Base-by-base conservation (phyloP, 2,329 filamentous ascomycete genomes). In the Fusarium torreyae region DNA sequence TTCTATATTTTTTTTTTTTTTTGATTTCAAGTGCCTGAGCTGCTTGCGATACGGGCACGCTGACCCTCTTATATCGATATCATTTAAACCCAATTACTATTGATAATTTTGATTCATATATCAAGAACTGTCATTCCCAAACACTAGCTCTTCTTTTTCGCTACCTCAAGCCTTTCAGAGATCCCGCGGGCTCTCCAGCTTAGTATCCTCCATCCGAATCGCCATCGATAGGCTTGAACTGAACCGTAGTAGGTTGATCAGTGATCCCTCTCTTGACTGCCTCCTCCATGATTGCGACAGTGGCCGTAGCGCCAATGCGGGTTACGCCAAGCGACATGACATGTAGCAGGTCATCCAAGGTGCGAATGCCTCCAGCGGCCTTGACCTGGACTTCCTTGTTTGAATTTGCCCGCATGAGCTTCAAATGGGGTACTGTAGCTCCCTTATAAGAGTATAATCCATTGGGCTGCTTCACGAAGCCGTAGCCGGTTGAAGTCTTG, bases 401-500 rank as follows among this genome's bases (percentile, higher is more conserved):
- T 6, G 81, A 77, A 40, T 83, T 75, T 53, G 83, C 71, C 48
- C 83, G 79, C 87, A 89, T 90, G 2, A 90, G 69, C 75, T 82
- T 82, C 15, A 90, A 71, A 68, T 87, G 81, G 22, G 74, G 74
- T 10, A 85, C 74, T 0, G 86, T 89, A 0, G 87, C 86, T 0
- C 87, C 87, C 14, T 80, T 79, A 74, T 87, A 89, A 9, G 79
- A 81, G 64, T 88, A 89, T 44, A 78, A 74, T 0, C 86, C 86
- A 61, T 83, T 79, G 0, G 74, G 38, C 73, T 85, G 83, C 76
- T 89, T 89, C 15, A 88, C 85, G 43, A 89, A 89, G 0, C 87
- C 87, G 67, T 88, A 89, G 1, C 88, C 87, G 0, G 87, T 88
- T 2, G 85, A 87, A 0, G 88, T 89, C 79, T 89, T 89, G 67